Percentiles rank a stretch among this genome's conserved stretches.
Conservation (phyloP, 2,329 filamentous ascomycete species). For the Aureobasidium sp. region DNA sequence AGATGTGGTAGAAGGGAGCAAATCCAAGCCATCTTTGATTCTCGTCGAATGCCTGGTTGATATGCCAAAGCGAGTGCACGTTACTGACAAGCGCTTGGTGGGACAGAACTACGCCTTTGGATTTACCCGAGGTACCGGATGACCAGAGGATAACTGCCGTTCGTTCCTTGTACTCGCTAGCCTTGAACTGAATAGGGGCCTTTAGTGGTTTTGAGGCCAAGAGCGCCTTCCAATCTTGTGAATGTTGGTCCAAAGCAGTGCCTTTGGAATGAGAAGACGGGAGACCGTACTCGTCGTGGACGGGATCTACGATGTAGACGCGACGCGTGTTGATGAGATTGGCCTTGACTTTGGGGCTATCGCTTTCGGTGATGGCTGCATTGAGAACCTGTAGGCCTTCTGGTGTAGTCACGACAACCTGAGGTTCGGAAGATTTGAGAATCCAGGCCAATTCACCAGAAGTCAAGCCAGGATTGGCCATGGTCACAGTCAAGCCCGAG, state of each 20-base stretch:
- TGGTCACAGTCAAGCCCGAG: conserved; percentile 11
- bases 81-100: conserved; percentile 18
- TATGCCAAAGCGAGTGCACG: conserved; percentile 11
- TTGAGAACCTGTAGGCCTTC: conserved; percentile 7
- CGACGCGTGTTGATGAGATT: neutral
- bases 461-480: conserved; percentile 12
- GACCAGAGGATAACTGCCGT: conserved; percentile 36
- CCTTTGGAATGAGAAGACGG: neutral
- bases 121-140: conserved; percentile 41
- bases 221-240: conserved; percentile 10
- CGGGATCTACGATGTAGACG: conserved; percentile 7
- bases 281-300: conserved; percentile 14
- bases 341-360: conserved; percentile 5
- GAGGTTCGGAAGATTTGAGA: conserved; percentile 1
- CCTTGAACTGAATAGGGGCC: neutral
- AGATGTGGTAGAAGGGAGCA: conserved; percentile 49
- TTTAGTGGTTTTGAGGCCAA: neutral
- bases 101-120: conserved; percentile 32
- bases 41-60: conserved; percentile 6
- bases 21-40: conserved; percentile 22
- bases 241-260: neutral
- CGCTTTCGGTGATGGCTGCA: conserved; percentile 1
- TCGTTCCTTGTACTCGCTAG: neutral
- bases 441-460: conserved; percentile 14
- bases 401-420: conserved; percentile 8